Evolutionary conservation across 768 basidiomycete species (phyloP).

Genomic region (Pluteus cervinus): DNA sequence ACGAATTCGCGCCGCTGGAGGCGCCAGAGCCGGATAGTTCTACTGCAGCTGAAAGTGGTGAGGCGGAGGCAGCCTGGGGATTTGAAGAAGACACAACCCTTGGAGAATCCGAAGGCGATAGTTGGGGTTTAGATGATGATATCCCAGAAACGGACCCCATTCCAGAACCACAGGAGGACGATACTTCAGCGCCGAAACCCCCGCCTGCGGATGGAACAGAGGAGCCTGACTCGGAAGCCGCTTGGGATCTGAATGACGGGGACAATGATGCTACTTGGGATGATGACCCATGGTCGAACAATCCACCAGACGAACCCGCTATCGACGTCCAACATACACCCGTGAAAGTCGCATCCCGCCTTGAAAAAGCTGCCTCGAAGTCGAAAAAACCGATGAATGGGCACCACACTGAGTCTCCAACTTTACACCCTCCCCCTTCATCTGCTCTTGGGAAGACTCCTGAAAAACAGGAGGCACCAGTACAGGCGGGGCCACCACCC

Average conservation of each 20-base stretch:
- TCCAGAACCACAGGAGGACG: constrained; percentile 10
- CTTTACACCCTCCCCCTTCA: constrained; percentile 15
- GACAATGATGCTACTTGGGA: constrained; percentile 53
- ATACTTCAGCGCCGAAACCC: no score
- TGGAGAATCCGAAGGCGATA: constrained; percentile 26
- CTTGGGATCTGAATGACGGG: constrained; percentile 78
- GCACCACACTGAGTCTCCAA: constrained; percentile 14
- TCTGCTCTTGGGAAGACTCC: constrained; percentile 12
- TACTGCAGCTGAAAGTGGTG: constrained; percentile 6
- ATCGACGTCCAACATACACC: constrained; percentile 26
- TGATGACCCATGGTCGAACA: constrained; percentile 66
- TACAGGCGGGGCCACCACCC: constrained; percentile 13
- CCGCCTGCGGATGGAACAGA: constrained; percentile 9
- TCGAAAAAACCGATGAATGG: constrained; percentile 40
- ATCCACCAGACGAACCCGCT: constrained; percentile 16
- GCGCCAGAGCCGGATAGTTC: constrained; percentile 24
- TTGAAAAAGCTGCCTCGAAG: constrained; percentile 54
- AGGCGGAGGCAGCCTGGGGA: constrained; percentile 25
- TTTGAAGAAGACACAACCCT: constrained; percentile 28
- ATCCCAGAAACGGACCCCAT: constrained; percentile 17
- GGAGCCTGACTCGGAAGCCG: constrained; percentile 40
- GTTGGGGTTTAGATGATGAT: constrained; percentile 53
- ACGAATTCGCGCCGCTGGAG: constrained; percentile 23
- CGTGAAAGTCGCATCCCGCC: constrained; percentile 51
- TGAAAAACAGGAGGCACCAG: constrained; percentile 13